Evolutionary conservation across 1,284 basidiomycete genomes (phyloP).

Genomic region (Ceratobasidium sp.): DNA sequence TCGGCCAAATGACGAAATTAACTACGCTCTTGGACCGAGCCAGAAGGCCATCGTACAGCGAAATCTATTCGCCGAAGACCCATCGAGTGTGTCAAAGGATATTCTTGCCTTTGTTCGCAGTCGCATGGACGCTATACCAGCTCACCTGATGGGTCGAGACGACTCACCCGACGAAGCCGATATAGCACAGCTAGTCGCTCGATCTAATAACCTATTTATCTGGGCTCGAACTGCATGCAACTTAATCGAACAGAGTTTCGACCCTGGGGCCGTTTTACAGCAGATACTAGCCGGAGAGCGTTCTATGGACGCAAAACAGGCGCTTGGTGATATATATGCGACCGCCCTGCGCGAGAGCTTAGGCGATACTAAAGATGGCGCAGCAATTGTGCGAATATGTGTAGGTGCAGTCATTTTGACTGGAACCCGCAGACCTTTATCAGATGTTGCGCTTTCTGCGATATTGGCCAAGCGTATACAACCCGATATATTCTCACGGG

Average conservation of each 20-base stretch:
- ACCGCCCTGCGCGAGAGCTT: constrained; percentile 10
- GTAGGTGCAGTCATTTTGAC: not conserved
- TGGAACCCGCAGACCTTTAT: not conserved
- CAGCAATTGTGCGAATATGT: not conserved
- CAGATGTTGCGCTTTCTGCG: not conserved
- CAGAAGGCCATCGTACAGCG: not conserved
- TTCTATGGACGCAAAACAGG: not conserved
- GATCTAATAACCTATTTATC: constrained; percentile 41
- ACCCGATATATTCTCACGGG: not conserved
- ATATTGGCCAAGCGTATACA: not conserved
- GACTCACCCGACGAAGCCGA: not conserved
- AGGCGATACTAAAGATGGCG: not conserved
- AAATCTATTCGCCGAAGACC: not conserved
- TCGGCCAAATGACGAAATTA: constrained; percentile 31
- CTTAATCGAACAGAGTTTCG: not conserved
- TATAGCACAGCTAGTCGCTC: not conserved
- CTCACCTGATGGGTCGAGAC: not conserved
- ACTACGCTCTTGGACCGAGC: not conserved
- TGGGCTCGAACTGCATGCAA: constrained; percentile 26
- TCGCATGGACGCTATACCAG: not conserved
- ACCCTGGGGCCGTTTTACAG: not conserved
- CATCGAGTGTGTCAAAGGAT: not conserved
- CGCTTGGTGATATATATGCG: constrained; percentile 15
- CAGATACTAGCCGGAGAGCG: constrained; percentile 1
- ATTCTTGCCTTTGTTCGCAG: not conserved